Conservation (phyloP, 1,284 basidiomycete species). For the Vanrija sp. region DNA sequence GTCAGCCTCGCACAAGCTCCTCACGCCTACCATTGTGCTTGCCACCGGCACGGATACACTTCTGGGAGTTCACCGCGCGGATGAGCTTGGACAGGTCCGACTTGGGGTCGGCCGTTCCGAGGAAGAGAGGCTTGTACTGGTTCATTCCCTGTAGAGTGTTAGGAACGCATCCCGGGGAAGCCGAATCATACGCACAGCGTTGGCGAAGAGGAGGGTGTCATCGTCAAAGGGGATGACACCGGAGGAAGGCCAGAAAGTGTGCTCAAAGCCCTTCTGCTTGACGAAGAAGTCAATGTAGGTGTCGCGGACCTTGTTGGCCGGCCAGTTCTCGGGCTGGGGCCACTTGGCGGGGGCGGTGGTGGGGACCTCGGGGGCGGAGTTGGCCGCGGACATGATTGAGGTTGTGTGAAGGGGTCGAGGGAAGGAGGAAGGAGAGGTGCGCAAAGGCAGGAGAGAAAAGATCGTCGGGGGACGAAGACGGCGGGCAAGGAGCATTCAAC, state of each 20-base stretch:
- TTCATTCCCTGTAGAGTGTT: constrained; percentile 68
- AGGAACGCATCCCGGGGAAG: not conserved
- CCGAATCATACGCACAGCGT: constrained; percentile 59
- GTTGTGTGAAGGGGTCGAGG: not conserved
- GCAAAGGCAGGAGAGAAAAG: not conserved
- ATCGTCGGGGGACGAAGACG: constrained; percentile 9
- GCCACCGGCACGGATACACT: constrained; percentile 95
- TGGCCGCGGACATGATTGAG: constrained; percentile 28
- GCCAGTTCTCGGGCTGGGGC: constrained; percentile 56
- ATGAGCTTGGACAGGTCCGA: constrained; percentile 81
- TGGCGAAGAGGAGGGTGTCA: constrained; percentile 93
- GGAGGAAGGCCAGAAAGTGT: constrained; percentile 90
- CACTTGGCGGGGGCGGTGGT: constrained; percentile 40
- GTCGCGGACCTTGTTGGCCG: constrained; percentile 65
- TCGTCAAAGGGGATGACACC: constrained; percentile 95
- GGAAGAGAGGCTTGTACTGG: constrained; percentile 95
- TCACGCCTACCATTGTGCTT: constrained; percentile 82
- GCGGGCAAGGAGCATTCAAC: constrained; percentile 20
- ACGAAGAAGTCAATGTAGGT: constrained; percentile 76
- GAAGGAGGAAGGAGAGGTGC: not conserved
- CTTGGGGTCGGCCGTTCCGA: constrained; percentile 91
- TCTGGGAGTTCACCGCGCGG: constrained; percentile 93
- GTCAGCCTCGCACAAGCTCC: not conserved
- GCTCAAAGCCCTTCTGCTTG: constrained; percentile 59
- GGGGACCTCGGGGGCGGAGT: constrained; percentile 34